Conservation (phyloP, 148 eudicot species). For the Rhododendron kiyosumense region DNA sequence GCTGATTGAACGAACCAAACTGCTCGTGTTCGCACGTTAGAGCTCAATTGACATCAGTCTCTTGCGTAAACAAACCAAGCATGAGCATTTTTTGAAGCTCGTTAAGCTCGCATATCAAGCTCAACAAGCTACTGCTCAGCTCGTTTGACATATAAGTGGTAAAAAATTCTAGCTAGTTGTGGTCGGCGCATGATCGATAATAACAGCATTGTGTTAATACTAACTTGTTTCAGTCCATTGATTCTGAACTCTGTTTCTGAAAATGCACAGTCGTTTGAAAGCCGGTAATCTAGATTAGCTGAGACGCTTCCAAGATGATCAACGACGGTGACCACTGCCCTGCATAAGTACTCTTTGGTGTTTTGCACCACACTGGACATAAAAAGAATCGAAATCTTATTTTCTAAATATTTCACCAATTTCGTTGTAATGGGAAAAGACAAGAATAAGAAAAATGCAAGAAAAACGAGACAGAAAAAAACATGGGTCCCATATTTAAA, state of each 20-base stretch:
- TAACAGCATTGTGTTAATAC: not conserved
- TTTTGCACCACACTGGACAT: conserved; percentile 56
- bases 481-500: not conserved
- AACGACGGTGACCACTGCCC: conserved; percentile 58
- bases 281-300: conserved; percentile 40
- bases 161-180: not conserved
- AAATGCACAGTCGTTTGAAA: conserved; percentile 31
- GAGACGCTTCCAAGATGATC: conserved; percentile 77
- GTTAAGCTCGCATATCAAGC: not conserved
- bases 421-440: not conserved
- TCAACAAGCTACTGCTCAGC: not conserved
- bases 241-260: conserved; percentile 50
- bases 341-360: conserved; percentile 68
- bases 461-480: not conserved
- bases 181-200: not conserved
- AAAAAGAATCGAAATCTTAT: not conserved
- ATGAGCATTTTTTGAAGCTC: not conserved
- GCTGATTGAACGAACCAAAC: not conserved
- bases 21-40: not conserved
- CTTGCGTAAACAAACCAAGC: not conserved
- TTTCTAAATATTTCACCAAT: not conserved
- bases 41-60: not conserved
- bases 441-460: not conserved
- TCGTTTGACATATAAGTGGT: not conserved
- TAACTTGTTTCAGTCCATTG: conserved; percentile 55